phyloP scores from a whole-genome alignment of 129 eudicot species.

The Saposhnikovia divaricata region DNA sequence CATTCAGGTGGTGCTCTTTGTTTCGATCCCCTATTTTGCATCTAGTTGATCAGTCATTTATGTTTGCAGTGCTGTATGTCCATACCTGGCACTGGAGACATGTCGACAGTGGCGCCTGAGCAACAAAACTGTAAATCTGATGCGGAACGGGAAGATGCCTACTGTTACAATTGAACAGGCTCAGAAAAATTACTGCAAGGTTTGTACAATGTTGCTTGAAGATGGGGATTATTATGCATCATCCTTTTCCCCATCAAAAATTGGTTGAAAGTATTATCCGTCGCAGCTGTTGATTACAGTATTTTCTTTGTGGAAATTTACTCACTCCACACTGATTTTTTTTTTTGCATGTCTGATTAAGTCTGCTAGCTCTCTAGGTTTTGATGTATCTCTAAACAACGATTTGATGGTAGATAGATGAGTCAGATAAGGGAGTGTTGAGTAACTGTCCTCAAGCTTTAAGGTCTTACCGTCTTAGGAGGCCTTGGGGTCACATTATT shows the following conservation, averaged over 20 bases:
- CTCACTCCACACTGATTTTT: neutral
- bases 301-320: neutral
- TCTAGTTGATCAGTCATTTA: neutral
- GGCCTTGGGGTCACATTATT: neutral
- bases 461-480: neutral
- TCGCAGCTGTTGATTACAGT: neutral
- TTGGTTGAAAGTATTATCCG: neutral
- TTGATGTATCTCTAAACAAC: neutral
- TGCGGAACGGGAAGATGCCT: constrained; percentile 97
- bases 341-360: neutral
- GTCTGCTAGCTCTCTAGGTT: neutral
- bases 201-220: constrained; percentile 17
- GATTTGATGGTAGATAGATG: neutral
- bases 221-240: neutral
- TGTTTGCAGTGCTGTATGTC: constrained; percentile 82
- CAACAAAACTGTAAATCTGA: constrained; percentile 84
- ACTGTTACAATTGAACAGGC: constrained; percentile 98
- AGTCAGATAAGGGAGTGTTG: neutral
- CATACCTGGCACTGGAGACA: constrained; percentile 96
- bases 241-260: neutral
- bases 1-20: neutral
- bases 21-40: neutral
- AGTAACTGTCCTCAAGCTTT: neutral
- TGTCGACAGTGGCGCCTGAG: constrained; percentile 99
- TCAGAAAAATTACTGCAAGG: constrained; percentile 96